Conservation (phyloP, 768 basidiomycete species). For the Lentinula detonsa region DNA sequence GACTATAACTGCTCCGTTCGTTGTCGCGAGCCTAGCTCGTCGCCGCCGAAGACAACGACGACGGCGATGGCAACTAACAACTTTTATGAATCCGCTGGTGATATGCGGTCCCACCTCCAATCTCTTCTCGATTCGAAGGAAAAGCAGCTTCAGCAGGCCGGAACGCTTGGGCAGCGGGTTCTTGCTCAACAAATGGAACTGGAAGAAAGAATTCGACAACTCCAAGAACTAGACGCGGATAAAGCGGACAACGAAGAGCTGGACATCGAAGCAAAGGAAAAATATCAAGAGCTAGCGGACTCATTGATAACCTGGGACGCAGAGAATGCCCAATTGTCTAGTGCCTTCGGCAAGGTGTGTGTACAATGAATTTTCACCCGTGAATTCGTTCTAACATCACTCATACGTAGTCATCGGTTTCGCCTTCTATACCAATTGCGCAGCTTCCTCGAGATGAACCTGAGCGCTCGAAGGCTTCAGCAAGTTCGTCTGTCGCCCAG, state of each 20-base stretch:
- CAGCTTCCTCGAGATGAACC: constrained; percentile 56
- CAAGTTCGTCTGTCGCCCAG: constrained; percentile 75
- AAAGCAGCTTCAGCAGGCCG: constrained; percentile 87
- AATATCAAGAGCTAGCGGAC: constrained; percentile 72
- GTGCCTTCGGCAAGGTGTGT: constrained; percentile 66
- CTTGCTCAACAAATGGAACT: constrained; percentile 91
- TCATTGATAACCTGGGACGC: constrained; percentile 72
- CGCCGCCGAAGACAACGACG: neutral
- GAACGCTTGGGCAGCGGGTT: constrained; percentile 89
- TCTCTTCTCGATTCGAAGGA: constrained; percentile 84
- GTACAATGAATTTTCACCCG: constrained; percentile 13
- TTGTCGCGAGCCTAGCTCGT: constrained; percentile 2
- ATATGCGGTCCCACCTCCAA: constrained; percentile 59
- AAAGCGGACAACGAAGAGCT: constrained; percentile 59
- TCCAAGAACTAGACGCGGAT: constrained; percentile 67
- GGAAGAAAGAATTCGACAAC: constrained; percentile 78
- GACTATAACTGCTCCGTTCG: neutral
- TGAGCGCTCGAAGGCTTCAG: constrained; percentile 55
- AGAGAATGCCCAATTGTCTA: constrained; percentile 73
- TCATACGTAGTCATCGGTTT: neutral
- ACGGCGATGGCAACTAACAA: constrained; percentile 2
- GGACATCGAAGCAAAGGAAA: constrained; percentile 61
- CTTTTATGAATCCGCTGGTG: constrained; percentile 30
- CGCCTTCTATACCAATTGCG: constrained; percentile 36
- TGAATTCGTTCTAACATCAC: neutral